phyloP scores from a whole-genome alignment of 2,329 filamentous ascomycete species.

The Colletotrichum tofieldiae region DNA sequence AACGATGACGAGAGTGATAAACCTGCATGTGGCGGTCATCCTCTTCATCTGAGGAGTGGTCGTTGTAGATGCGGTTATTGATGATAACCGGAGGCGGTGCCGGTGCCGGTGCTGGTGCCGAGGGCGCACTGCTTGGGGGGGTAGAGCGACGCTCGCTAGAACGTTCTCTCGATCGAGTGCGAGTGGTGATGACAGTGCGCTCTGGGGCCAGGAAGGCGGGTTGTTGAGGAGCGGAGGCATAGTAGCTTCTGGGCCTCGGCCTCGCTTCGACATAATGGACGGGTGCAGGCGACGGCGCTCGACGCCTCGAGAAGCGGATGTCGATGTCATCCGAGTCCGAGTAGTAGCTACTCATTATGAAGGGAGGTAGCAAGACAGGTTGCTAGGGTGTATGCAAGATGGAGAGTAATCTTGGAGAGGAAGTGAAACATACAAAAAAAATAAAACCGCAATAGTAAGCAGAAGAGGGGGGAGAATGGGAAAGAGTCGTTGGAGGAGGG shows the following conservation, averaged over 20 bases:
- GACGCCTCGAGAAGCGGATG: conserved; percentile 61
- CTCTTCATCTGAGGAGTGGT: conserved; percentile 62
- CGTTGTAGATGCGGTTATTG: conserved; percentile 70
- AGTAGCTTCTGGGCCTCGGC: conserved; percentile 59
- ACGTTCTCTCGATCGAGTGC: conserved; percentile 56
- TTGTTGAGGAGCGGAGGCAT: conserved; percentile 54
- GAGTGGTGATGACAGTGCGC: conserved; percentile 62
- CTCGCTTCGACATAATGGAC: conserved; percentile 63
- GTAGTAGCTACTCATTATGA: conserved; percentile 59
- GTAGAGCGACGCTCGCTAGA: conserved; percentile 64
- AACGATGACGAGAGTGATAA: conserved; percentile 48
- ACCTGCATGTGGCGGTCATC: conserved; percentile 53
- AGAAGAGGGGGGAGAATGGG: background rate
- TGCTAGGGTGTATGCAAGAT: background rate
- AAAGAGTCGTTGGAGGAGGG: conserved; percentile 2
- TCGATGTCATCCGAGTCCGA: conserved; percentile 71
- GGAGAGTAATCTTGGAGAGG: background rate
- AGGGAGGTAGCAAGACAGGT: background rate
- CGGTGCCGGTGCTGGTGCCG: conserved; percentile 51
- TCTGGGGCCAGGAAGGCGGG: conserved; percentile 61
- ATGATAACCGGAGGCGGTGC: conserved; percentile 67
- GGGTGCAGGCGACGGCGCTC: conserved; percentile 57
- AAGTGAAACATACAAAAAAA: background rate
- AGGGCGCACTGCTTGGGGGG: conserved; percentile 52
- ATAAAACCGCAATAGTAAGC: background rate